These are phyloP conservation scores for Niveomyces coronatus DNA, from an alignment of 2,329 filamentous ascomycete species.

Conservation along the genomic window DNA sequence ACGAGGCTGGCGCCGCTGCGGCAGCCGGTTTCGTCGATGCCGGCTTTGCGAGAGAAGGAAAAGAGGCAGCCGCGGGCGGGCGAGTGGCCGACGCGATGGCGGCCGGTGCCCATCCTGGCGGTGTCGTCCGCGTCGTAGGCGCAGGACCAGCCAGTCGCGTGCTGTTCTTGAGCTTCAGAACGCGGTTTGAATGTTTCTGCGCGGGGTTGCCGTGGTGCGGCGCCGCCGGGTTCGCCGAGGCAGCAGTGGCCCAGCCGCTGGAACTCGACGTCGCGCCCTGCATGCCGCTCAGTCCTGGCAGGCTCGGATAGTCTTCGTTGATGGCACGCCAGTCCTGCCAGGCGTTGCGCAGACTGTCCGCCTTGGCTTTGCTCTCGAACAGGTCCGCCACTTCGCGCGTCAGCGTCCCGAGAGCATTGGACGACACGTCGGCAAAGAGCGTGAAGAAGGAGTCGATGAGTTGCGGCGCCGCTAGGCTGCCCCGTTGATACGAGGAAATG, in stretches of 20 bases:
- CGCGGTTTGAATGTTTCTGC: constrained; percentile 41
- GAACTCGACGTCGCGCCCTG: constrained; percentile 48
- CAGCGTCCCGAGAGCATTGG: constrained; percentile 74
- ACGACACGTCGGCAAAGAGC: constrained; percentile 68
- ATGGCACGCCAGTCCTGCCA: constrained; percentile 96
- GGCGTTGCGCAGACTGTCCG: constrained; percentile 62
- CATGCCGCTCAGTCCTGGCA: constrained; percentile 65
- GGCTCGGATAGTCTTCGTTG: constrained; percentile 87
- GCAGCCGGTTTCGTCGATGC: constrained; percentile 3
- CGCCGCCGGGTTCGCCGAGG: constrained; percentile 42
- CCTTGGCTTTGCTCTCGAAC: constrained; percentile 73
- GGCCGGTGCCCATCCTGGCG: constrained; percentile 16
- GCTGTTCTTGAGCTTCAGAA: constrained; percentile 50
- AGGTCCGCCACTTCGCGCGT: constrained; percentile 87
- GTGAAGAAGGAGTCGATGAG: constrained; percentile 83
- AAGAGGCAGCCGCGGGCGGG: constrained; percentile 19
- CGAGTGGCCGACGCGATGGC: constrained; percentile 12
- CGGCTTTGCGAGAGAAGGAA: constrained; percentile 26
- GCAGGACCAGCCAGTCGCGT: constrained; percentile 33
- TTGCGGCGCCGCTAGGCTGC: constrained; percentile 57
- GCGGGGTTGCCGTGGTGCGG: constrained; percentile 29
- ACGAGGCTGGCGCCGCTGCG: constrained; percentile 1
- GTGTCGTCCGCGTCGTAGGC: constrained; percentile 13
- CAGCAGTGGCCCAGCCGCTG: constrained; percentile 50
- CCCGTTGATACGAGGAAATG: constrained; percentile 68